Conservation (phyloP, 108 stramenopile species). For the Schizochytrium sp. region DNA sequence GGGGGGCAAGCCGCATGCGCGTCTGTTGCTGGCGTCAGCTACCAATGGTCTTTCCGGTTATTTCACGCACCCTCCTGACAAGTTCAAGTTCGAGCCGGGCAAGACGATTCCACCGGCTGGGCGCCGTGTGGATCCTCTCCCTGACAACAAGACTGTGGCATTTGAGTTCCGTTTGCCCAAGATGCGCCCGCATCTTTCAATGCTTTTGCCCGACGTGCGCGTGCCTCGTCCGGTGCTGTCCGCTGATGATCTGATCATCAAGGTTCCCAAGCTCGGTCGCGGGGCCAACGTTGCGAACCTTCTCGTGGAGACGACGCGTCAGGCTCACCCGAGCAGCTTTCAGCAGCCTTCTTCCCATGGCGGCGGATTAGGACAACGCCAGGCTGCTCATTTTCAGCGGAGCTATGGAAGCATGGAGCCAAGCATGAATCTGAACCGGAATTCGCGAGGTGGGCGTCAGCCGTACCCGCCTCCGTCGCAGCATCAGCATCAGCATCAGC, state of each 20-base stretch:
- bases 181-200: not conserved
- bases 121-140: not conserved
- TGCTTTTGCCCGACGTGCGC: not conserved
- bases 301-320: not conserved
- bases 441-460: no score
- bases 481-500: not conserved
- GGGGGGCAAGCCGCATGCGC: not conserved
- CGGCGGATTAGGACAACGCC: not conserved
- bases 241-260: not conserved
- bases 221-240: not conserved
- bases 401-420: not conserved
- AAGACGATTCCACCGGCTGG: not conserved
- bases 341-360: not conserved
- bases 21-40: not conserved
- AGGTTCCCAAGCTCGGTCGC: not conserved
- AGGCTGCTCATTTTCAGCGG: not conserved
- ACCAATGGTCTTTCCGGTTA: not conserved
- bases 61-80: not conserved
- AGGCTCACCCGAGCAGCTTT: not conserved
- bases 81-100: not conserved
- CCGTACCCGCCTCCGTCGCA: no score
- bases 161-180: conserved; percentile 11
- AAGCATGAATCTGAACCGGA: not conserved
- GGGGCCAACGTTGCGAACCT: not conserved
- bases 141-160: not conserved